Percentiles rank a stretch among this genome's conserved stretches.
These are phyloP conservation scores for Daedaleopsis nitida DNA, from an alignment of 768 basidiomycete genomes.

Conservation along the genomic window DNA sequence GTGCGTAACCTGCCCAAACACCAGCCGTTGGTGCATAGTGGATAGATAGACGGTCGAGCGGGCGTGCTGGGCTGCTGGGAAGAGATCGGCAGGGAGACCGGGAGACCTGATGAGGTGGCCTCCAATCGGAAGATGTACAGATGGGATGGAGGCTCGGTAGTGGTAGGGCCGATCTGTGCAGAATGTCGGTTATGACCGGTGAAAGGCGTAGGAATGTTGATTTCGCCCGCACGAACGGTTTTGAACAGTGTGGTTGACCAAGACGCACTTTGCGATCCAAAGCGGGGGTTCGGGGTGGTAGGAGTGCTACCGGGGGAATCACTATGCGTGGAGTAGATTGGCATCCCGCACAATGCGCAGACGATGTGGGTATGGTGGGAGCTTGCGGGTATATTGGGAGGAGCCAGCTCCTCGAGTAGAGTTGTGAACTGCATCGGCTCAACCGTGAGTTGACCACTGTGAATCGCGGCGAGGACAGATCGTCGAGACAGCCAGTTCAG, in stretches of 20 bases:
- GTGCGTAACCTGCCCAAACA: conserved; percentile 79
- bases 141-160: conserved; percentile 38
- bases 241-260: conserved; percentile 67
- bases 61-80: conserved; percentile 26
- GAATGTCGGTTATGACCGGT: conserved; percentile 8
- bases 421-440: conserved; percentile 75
- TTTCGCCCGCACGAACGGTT: conserved; percentile 44
- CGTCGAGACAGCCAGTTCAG: conserved; percentile 93
- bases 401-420: conserved; percentile 57
- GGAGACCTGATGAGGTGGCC: conserved; percentile 31
- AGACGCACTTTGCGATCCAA: conserved; percentile 34
- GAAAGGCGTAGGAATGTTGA: conserved; percentile 13
- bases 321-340: conserved; percentile 43
- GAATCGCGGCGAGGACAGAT: conserved; percentile 80
- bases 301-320: conserved; percentile 29
- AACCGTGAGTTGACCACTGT: conserved; percentile 83
- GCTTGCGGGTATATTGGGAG: conserved; percentile 46
- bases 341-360: conserved; percentile 80
- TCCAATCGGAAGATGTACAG: conserved; percentile 72
- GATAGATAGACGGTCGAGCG: conserved; percentile 54
- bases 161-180: conserved; percentile 28
- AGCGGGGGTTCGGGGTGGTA: conserved; percentile 36
- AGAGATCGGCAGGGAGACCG: conserved; percentile 26
- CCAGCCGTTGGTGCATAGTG: conserved; percentile 84
- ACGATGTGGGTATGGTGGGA: conserved; percentile 53